Percentiles rank a stretch among this genome's conserved stretches.
These are phyloP conservation scores for Gentiana straminea DNA, from an alignment of 257 asterid genomes.

Conservation along the genomic window DNA sequence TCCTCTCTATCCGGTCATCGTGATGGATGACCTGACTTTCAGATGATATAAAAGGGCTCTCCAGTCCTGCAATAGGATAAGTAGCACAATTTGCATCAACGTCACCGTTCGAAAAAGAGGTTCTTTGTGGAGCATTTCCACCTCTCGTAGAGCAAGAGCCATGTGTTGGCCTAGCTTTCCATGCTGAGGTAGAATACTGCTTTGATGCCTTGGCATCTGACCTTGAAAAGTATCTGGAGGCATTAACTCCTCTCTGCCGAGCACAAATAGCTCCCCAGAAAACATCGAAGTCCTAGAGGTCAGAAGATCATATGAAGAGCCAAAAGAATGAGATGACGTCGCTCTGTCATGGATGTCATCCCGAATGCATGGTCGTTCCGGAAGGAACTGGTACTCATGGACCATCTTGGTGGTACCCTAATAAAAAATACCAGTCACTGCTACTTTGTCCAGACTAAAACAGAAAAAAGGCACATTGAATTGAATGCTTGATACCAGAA, in stretches of 20 bases:
- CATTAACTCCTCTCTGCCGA: constrained; percentile 37
- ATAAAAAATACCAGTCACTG: constrained; percentile 6
- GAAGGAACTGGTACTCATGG: constrained; percentile 76
- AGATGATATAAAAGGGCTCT: constrained; percentile 34
- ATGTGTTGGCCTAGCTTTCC: constrained; percentile 39
- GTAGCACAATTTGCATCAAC: constrained; percentile 33
- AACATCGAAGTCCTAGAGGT: constrained; percentile 40
- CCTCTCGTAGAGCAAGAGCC: constrained; percentile 47
- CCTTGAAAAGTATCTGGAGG: constrained; percentile 37
- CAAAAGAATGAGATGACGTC: constrained; percentile 34
- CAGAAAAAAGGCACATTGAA: not conserved
- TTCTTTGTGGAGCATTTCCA: constrained; percentile 30
- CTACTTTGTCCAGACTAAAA: not conserved
- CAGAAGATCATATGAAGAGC: constrained; percentile 43
- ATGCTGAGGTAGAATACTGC: constrained; percentile 41
- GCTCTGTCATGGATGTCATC: constrained; percentile 38
- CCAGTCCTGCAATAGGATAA: constrained; percentile 32
- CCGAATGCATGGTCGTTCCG: constrained; percentile 65
- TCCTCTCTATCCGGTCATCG: constrained; percentile 66
- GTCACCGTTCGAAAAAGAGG: constrained; percentile 24
- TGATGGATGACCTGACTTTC: constrained; percentile 40
- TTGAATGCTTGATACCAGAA: too few relatives aligned
- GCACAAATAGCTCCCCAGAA: constrained; percentile 33
- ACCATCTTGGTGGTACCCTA: constrained; percentile 64
- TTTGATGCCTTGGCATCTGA: constrained; percentile 35